Percentiles rank a stretch among this genome's conserved stretches.
Evolutionary conservation across 2,329 filamentous ascomycete genomes (phyloP).

Genomic region (Coniochaeta prunicola): DNA sequence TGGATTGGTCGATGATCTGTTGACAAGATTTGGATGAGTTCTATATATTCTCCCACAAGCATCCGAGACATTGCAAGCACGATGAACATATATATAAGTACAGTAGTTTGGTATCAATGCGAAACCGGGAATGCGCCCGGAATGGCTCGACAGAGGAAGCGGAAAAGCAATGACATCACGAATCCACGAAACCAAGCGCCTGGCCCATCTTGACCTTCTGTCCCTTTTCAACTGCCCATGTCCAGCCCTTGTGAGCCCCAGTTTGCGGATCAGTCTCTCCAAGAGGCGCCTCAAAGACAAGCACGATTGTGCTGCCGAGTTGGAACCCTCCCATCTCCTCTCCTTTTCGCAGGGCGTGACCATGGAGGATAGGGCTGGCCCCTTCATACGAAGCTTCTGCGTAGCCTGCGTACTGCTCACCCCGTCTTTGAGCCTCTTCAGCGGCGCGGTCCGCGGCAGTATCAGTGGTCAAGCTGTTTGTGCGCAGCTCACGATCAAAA

Average conservation of each 20-base stretch:
- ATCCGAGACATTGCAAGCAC: background rate
- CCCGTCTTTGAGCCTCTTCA: conserved; percentile 65
- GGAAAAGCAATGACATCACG: conserved; percentile 14
- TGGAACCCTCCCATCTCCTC: conserved; percentile 99
- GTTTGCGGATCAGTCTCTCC: conserved; percentile 48
- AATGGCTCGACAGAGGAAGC: background rate
- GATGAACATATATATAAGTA: background rate
- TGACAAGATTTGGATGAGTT: background rate
- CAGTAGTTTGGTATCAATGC: background rate
- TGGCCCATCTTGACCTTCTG: conserved; percentile 86
- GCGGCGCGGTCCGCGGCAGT: conserved; percentile 85
- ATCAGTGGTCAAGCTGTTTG: conserved; percentile 87
- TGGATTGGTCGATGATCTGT: too few species aligned
- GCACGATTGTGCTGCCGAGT: conserved; percentile 86
- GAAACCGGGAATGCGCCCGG: background rate
- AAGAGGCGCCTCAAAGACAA: conserved; percentile 91
- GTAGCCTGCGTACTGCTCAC: conserved; percentile 84
- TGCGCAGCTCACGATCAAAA: conserved; percentile 89
- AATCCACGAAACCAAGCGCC: conserved; percentile 67
- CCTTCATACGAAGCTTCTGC: conserved; percentile 82
- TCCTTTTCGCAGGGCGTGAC: conserved; percentile 75
- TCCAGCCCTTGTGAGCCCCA: conserved; percentile 62
- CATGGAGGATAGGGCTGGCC: conserved; percentile 70
- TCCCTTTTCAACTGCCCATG: conserved; percentile 81
- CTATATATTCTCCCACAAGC: background rate